These are phyloP conservation scores for Boletellus ananiceps DNA, from an alignment of 768 basidiomycete species.

Conservation along the genomic window DNA sequence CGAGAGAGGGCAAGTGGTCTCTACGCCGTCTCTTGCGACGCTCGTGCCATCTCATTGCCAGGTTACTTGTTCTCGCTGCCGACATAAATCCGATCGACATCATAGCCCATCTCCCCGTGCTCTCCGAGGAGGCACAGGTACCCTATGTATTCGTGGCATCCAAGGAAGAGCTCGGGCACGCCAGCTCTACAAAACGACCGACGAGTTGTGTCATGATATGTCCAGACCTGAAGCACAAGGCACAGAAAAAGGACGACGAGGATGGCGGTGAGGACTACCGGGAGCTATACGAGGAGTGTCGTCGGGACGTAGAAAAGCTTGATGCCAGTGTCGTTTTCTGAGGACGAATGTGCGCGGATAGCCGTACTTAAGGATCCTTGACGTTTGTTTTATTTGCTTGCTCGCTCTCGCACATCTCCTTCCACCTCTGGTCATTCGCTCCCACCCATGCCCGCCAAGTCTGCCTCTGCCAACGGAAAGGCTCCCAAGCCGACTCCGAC, in stretches of 20 bases:
- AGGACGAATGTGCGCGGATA: conserved; percentile 12
- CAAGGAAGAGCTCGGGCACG: conserved; percentile 93
- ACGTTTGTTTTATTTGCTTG: conserved; percentile 15
- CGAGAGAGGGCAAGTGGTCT: conserved; percentile 77
- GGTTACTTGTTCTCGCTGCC: conserved; percentile 86
- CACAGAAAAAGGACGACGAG: conserved; percentile 54
- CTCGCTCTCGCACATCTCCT: conserved; percentile 20
- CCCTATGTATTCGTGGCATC: conserved; percentile 88
- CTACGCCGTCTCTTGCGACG: background rate
- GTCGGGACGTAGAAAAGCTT: conserved; percentile 78
- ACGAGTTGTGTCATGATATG: conserved; percentile 97
- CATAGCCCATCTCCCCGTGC: conserved; percentile 91
- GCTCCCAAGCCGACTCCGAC: conserved; percentile 20
- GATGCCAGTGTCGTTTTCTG: conserved; percentile 66
- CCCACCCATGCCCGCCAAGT: conserved; percentile 39
- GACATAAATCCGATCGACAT: conserved; percentile 99
- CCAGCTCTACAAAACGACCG: conserved; percentile 95
- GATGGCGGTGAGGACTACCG: conserved; percentile 76
- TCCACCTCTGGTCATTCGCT: conserved; percentile 12
- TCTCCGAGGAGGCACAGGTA: conserved; percentile 90
- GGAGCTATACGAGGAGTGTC: conserved; percentile 83
- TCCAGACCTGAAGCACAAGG: conserved; percentile 71
- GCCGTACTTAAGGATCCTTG: background rate
- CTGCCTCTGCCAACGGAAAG: conserved; percentile 37
- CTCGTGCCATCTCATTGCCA: conserved; percentile 27